Base-by-base conservation (phyloP, 176 grass and related monocot species). In the Aegilops tauschii region DNA sequence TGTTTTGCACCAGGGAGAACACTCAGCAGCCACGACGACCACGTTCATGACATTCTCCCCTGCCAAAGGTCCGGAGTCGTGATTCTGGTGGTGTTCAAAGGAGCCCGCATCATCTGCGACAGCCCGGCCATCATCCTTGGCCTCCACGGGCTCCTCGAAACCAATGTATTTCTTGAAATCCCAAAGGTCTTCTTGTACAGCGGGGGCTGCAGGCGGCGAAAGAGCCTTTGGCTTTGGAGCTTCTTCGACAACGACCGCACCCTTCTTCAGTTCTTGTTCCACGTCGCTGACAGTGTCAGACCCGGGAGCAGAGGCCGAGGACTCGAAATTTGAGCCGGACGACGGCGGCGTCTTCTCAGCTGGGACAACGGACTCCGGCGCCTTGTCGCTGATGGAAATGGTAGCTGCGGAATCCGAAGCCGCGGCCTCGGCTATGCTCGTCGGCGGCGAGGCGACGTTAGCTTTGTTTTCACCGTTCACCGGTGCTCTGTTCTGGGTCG, bases 1-100 rank as follows among this genome's bases (percentile, higher is more conserved):
- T 94, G 96, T 98, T 91, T 98, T 98, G 64, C 81, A 88, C 96
- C 96, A 98, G 68, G 96, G 96, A 66, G 92, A 91, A 68, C 96
- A 98, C 89, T 98, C 96, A 77, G 90, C 90, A 23, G 93, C 92
- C 74, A 95, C 90, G 30, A 98, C 7, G 82, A 98, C 88, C 32
- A 98, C 90, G 35, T 98, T 98, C 96, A 98, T 98, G 76, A 92
- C 96, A 67, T 98, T 98, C 79, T 52, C 88, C 44, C 96, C 93
- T 14, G 96, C 96, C 86, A 95, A 76, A 69, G 96, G 93, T 16
- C 87, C 85, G 17, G 77, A 47, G 66, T 90, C 89, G 3, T 82
- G 14, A 12, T 86, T 30, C 82, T 94, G 69, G 65, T 91, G 47
- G 50, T 92, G 56, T 63, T 90, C 87, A 36, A 30, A 83, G 73